Conservation (phyloP, 2,329 filamentous ascomycete genomes). For the Ambrosiella beaveri region DNA sequence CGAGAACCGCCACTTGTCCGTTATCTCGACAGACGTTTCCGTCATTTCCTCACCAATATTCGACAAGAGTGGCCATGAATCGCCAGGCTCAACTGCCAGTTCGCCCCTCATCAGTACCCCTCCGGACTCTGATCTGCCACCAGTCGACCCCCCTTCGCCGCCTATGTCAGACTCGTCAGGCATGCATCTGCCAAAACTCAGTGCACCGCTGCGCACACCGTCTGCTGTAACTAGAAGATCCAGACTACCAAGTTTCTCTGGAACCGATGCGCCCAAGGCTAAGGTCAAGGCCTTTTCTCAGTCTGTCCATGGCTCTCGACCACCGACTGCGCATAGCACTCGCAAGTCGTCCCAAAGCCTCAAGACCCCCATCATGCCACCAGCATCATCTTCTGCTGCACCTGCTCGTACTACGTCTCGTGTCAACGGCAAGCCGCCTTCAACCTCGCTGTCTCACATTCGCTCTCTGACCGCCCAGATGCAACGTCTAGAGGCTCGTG, state of each 20-base stretch:
- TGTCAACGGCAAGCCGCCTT: slow-evolving; percentile 31
- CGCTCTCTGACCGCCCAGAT: slow-evolving; percentile 89
- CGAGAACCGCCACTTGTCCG: slow-evolving; percentile 38
- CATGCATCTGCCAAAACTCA: slow-evolving; percentile 25
- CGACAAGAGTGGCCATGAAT: slow-evolving; percentile 45
- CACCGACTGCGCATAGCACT: slow-evolving; percentile 18
- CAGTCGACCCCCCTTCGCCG: slow-evolving; percentile 77
- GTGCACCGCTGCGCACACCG: slow-evolving; percentile 23
- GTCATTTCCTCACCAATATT: slow-evolving; percentile 54
- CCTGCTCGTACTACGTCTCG: slow-evolving; percentile 33
- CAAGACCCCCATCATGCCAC: slow-evolving; percentile 6
- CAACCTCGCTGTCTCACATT: slow-evolving; percentile 74
- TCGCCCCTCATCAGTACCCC: slow-evolving; percentile 84
- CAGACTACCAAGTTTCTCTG: slow-evolving; percentile 31
- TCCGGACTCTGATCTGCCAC: slow-evolving; percentile 46
- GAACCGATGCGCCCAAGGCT: slow-evolving; percentile 40
- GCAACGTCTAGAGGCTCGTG: slow-evolving; percentile 85
- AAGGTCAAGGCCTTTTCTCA: slow-evolving; percentile 28
- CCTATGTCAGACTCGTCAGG: slow-evolving; percentile 76
- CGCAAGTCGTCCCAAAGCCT: slow-evolving; percentile 8
- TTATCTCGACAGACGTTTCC: slow-evolving; percentile 45
- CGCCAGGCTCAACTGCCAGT: slow-evolving; percentile 71
- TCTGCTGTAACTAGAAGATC: slow-evolving; percentile 16
- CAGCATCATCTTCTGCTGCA: slow-evolving; percentile 20
- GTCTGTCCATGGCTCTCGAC: slow-evolving; percentile 18